Base-by-base conservation (phyloP, 1,284 basidiomycete genomes). In the Tremellales sp. region DNA sequence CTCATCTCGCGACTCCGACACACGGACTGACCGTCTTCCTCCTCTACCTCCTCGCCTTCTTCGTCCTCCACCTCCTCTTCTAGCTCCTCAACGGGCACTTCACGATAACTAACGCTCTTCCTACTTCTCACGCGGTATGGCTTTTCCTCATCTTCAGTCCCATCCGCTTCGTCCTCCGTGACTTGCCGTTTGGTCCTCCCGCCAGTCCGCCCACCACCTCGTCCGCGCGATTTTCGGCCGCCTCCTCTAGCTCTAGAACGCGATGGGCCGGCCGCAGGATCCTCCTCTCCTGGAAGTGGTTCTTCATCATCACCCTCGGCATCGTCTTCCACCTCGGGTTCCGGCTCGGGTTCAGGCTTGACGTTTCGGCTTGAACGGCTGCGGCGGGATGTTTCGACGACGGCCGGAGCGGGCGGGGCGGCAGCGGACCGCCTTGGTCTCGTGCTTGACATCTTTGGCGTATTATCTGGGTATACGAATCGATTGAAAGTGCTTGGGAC, bases 31-130 rank as follows among this genome's bases (percentile, higher is more conserved):
- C 33, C 19, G 4, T 43, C 56, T 10, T 45, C 44, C 4, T 42
- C 56, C 1, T 54, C 49, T 1, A 27, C 39, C n/a, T 44, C 31
- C 12, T 51, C 55, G 46, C 33, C 26, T 7, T 49, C 37, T 49
- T 59, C 56, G 17, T 48, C 45, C 22, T 52, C 52, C 17, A 51
- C 56, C 22, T 45, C 44, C n/a, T 54, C 52, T 37, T 46, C 46
- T 8, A 26, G 43, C 42, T 55, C 44, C 22, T 44, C 41, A 19
- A 49, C 40, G 25, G 47, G 47, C 13, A 56, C 49, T 43, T 58
- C 56, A 15, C 37, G 49, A 41, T 58, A 58, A 39, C 54, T 56
- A 22, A 54, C 55, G 17, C 52, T 55, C 47, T 56, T 57, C 25
- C 53, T 49, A 19, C 8, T 25, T 40, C 52, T 43, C 25, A 45